Evolutionary conservation across 2,329 filamentous ascomycete species (phyloP).

Genomic region (Raffaelea ambrosiae): DNA sequence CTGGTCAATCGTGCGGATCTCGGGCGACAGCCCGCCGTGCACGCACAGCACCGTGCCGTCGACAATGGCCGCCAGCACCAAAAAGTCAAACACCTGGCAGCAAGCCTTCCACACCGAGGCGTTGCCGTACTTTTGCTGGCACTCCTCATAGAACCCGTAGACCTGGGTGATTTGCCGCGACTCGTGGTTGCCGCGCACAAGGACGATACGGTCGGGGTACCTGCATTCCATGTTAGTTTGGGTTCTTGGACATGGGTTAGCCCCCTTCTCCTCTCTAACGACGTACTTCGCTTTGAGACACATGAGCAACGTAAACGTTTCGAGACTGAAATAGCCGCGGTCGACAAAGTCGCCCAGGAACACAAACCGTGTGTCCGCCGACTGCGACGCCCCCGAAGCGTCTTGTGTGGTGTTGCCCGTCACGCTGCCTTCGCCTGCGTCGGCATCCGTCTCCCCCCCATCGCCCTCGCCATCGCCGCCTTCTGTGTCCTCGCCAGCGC

Average conservation of each 20-base stretch:
- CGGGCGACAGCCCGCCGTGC: slow-evolving; percentile 80
- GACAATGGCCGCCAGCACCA: slow-evolving; percentile 93
- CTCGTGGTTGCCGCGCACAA: slow-evolving; percentile 96
- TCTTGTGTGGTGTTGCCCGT: slow-evolving; percentile 25
- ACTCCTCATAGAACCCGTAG: slow-evolving; percentile 99
- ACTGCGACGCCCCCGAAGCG: slow-evolving; percentile 26
- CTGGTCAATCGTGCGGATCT: slow-evolving; percentile 96
- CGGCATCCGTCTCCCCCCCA: slow-evolving; percentile 24
- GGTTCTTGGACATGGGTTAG: too few species aligned
- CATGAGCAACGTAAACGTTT: slow-evolving; percentile 95
- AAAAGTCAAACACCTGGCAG: slow-evolving; percentile 98
- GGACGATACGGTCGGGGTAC: slow-evolving; percentile 89
- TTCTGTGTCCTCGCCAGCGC: not conserved
- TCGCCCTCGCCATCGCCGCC: slow-evolving; percentile 1
- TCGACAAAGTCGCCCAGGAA: slow-evolving; percentile 89
- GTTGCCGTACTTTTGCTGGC: slow-evolving; percentile 95
- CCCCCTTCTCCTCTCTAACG: too few species aligned
- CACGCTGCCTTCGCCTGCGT: slow-evolving; percentile 19
- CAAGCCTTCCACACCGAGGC: slow-evolving; percentile 99
- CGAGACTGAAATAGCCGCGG: slow-evolving; percentile 92
- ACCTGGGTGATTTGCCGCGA: slow-evolving; percentile 98
- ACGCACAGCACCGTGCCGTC: slow-evolving; percentile 98
- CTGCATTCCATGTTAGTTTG: slow-evolving; percentile 41
- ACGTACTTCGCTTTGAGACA: slow-evolving; percentile 70
- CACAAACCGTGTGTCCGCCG: slow-evolving; percentile 48